Evolutionary conservation across 176 grass and related monocot genomes (phyloP), one percentile per base, ranked within the genome.

Genomic region (Aegilops longissima): DNA sequence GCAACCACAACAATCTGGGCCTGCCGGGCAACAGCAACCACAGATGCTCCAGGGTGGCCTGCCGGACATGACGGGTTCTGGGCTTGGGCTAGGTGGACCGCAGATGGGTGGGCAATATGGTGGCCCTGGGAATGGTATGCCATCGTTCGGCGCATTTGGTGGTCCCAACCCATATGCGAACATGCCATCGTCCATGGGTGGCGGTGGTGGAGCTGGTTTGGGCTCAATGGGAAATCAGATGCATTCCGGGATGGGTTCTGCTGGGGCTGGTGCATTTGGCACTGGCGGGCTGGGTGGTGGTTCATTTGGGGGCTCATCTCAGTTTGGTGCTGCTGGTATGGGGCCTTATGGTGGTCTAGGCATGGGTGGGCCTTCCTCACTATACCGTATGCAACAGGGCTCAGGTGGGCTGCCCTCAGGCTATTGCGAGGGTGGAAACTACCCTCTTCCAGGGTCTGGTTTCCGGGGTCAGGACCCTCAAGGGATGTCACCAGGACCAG

Each of bases 341-440:
- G 92, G 94, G 56, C 83, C 89, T 70, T 94, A 99, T 86, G 90
- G 90, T 1, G 93, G 90, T 49, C 84, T 90, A 36, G 91, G 88
- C 27, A 87, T 94, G 85, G 91, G 87, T 0, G 88, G 86, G n/a
- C 88, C 80, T 63, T 89, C 86, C 13, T 80, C 91, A 3, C 36
- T 89, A 23, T 94, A 94, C 74, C 90, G 92, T 29, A 85, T 91
- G 90, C 92, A 93, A 39, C 92, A 84, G 70, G 84, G 82, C 9
- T 89, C 84, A 10, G 84, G 71, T 47, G 93, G 87, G 14, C 45
- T 92, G 61, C 92, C 90, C 44, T 82, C 87, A 3, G 86, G 82
- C 23, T 95, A 91, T 91, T 84, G 86, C 36, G 97, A 96, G 17
- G 83, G 97, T 62, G 91, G 91, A 47, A 91, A 90, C 65, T 94